Evolutionary conservation across 164 flowering plant genomes (phyloP).

Genomic region (Houttuynia cordata): DNA sequence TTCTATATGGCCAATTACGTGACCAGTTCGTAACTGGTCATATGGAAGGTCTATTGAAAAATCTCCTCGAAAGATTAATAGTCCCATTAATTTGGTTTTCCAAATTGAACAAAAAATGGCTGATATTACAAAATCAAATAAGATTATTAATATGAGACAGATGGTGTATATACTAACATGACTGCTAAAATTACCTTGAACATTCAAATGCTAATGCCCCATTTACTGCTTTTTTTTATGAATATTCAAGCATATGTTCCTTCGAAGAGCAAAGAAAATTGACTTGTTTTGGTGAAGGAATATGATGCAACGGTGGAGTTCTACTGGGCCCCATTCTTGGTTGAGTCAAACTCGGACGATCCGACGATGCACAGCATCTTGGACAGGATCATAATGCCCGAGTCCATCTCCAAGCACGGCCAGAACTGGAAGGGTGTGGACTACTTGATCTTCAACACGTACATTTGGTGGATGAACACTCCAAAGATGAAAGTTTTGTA

Average conservation of each 20-base stretch:
- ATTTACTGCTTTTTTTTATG: too few species aligned
- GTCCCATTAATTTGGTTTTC: too few species aligned
- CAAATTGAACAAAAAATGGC: too few species aligned
- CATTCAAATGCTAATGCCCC: too few species aligned
- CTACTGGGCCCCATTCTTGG: slow-evolving; percentile 97
- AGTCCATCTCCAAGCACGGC: slow-evolving; percentile 73
- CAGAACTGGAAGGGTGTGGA: slow-evolving; percentile 71
- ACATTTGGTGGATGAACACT: slow-evolving; percentile 99
- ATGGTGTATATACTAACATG: too few species aligned
- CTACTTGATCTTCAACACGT: slow-evolving; percentile 77
- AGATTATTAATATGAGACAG: too few species aligned
- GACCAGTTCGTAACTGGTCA: neutral
- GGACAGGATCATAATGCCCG: slow-evolving; percentile 80
- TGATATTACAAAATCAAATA: too few species aligned
- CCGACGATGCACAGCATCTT: slow-evolving; percentile 79
- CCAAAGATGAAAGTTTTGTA: slow-evolving; percentile 75
- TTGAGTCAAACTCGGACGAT: slow-evolving; percentile 93
- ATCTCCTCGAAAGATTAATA: too few species aligned
- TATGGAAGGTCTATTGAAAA: too few species aligned
- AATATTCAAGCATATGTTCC: too few species aligned
- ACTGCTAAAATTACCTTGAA: too few species aligned
- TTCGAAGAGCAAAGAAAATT: neutral
- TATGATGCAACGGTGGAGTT: slow-evolving; percentile 89
- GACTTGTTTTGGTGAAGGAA: slow-evolving; percentile 29
- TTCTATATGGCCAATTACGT: too few species aligned